These are phyloP conservation scores for Pavlovales sp. DNA, from an alignment of 208 protist genomes.

Conservation along the genomic window DNA sequence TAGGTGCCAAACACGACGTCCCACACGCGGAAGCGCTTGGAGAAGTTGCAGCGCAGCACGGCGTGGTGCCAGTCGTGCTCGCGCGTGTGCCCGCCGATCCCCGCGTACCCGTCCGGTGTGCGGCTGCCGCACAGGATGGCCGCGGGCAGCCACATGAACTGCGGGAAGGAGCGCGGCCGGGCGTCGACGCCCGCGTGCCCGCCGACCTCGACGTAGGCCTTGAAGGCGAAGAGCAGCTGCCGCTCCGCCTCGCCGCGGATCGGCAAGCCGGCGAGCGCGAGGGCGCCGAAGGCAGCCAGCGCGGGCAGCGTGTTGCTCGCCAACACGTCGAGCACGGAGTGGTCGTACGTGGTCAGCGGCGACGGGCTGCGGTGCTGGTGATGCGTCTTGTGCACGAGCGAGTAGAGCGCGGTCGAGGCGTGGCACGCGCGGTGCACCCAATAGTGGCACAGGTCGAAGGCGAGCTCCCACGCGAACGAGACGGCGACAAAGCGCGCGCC, in stretches of 20 bases:
- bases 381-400: background rate
- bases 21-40: background rate
- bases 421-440: background rate
- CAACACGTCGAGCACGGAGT: background rate
- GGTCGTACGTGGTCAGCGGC: background rate
- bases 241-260: background rate
- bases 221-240: background rate
- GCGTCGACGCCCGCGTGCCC: background rate
- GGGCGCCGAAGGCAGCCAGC: background rate
- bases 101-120: background rate
- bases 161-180: background rate
- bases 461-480: background rate
- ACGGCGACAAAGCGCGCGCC: background rate
- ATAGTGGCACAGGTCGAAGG: background rate
- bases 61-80: background rate
- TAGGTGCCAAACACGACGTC: background rate
- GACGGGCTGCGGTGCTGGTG: background rate
- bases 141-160: background rate
- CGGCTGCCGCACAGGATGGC: background rate
- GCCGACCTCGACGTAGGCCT: background rate
- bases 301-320: background rate
- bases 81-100: background rate
- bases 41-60: background rate
- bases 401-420: background rate
- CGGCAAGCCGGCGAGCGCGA: background rate